Evolutionary conservation across 208 protist species (phyloP).

Genomic region (Leishmania amazonensis): DNA sequence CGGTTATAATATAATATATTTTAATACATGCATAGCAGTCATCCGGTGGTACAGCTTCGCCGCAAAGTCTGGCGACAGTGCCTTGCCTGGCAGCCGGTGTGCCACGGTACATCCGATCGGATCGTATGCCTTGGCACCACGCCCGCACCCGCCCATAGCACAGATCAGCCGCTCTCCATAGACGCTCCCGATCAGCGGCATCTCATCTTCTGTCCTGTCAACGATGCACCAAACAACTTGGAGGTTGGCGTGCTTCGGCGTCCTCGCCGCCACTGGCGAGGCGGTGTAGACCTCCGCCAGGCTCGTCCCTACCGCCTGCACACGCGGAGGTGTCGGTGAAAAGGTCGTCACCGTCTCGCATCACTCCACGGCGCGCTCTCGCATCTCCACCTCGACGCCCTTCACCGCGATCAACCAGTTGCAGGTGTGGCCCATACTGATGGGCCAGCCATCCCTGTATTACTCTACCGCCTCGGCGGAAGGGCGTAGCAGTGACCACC

Average conservation of each 20-base stretch:
- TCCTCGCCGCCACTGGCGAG: slow-evolving; percentile 22
- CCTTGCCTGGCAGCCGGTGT: slow-evolving; percentile 24
- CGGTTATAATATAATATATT: slow-evolving; percentile 4
- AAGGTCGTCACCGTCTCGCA: slow-evolving; percentile 18
- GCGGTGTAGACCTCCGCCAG: slow-evolving; percentile 9
- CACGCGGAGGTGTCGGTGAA: not conserved
- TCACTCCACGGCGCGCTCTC: slow-evolving; percentile 25
- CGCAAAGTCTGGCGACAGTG: slow-evolving; percentile 9
- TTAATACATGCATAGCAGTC: slow-evolving; percentile 10
- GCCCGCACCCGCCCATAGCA: slow-evolving; percentile 25
- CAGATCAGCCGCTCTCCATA: slow-evolving; percentile 25
- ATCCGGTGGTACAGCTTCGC: slow-evolving; percentile 2
- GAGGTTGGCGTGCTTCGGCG: not conserved
- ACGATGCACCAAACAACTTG: slow-evolving; percentile 27
- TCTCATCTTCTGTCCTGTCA: slow-evolving; percentile 16
- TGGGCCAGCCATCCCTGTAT: slow-evolving; percentile 28
- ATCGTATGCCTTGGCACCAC: slow-evolving; percentile 32
- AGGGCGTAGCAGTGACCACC: slow-evolving; percentile 31
- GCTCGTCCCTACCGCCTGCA: slow-evolving; percentile 2
- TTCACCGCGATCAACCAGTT: not conserved
- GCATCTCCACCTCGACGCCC: slow-evolving; percentile 1
- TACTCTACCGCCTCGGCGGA: slow-evolving; percentile 34
- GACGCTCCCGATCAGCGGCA: slow-evolving; percentile 26
- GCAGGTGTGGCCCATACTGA: slow-evolving; percentile 30
- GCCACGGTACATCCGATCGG: slow-evolving; percentile 34